Base-by-base conservation (phyloP, 2,329 filamentous ascomycete species). In the Lojkania enalia region DNA sequence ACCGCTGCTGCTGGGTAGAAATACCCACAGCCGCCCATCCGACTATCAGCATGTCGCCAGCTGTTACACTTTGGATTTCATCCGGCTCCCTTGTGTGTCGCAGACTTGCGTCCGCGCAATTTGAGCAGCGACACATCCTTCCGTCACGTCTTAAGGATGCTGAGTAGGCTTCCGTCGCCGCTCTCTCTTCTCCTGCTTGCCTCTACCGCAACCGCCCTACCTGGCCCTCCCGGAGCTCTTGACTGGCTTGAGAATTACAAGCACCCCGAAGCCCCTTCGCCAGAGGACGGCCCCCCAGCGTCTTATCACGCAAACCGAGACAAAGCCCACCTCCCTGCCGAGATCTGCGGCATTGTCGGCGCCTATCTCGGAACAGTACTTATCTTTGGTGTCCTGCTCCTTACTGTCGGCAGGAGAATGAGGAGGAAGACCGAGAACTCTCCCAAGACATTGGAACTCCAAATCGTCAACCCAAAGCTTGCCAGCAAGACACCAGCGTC, bases 341-440 rank as follows among this genome's bases (percentile, higher is more conserved):
- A 96, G 70, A 85, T 96, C 57, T 86, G 87, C 52, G 89, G 85
- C 55, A 87, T 97, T 48, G 79, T 92, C 47, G 90, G 85, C 49
- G 85, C 88, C 47, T 96, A 96, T 81, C 78, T 91, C 46, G 69
- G 89, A 49, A 88, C 84, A 25, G 78, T 95, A 63, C 77, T 90
- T 60, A 70, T 94, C 59, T 82, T 94, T 59, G 85, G 88, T 58
- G 75, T 82, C 23, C 73, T 75, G 42, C 66, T 79, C n/a, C 68
- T 78, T 50, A 77, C 74, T 1, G 50, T 76, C 16, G 75, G 74
- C 30, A 63, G 71, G 57, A 68, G 59, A 42, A 66, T 73, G 58
- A 67, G 75, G 48, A 65, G 67, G 46, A 65, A 61, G 71, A 72
- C 75, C 53, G 69, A 80, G 65, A 65, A 78, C 60, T 78, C 78